Base-by-base conservation (phyloP, 257 asterid genomes). In the Jacaranda mimosifolia region DNA sequence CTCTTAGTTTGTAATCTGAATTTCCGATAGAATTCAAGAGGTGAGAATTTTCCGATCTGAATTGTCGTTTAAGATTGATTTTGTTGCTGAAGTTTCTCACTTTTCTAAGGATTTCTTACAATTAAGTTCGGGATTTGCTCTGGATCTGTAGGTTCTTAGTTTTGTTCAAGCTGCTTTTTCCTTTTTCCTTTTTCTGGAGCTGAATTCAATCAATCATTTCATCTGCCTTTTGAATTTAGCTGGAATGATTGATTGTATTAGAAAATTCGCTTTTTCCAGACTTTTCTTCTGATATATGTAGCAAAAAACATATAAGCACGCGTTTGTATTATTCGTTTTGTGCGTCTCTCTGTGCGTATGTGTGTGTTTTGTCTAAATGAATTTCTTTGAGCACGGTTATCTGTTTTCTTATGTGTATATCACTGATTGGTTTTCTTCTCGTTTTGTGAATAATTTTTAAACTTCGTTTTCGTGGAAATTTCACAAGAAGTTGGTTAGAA, bases 41-140 rank as follows among this genome's bases (percentile, higher is more conserved):
- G 88, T 76, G 42, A 76, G 86, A 63, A 57, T 77, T 75, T 43
- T 10, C 67, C 76, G 73, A 78, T 76, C 72, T 72, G 52, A 46
- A 36, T 66, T 67, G 62, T 58, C 32, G 66, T 51, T 53, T 66
- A 35, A 18, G 62, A 40, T 73, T 68, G 60, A 64, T 65, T 68
- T 57, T 17, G 63, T 35, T 56, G n/a, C 18, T 48, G 18, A 56
- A 63, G 15, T 38, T 66, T 26, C 4, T 46, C 32, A 10, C 5
- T 68, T 46, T 53, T n/a, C 6, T 6, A 21, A 19, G 19, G 43
- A 75, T 71, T 73, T 60, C 26, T 18, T 38, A 57, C 63, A 72
- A 53, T 83, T 72, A 11, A 42, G 40, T 67, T 73, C 36, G 69
- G 77, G 9, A 32, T 74, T 67, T 9, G 42, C 6, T 42, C 53